Evolutionary conservation across 805 yeast genomes (phyloP).

Genomic region (Spathaspora gorwiae): DNA sequence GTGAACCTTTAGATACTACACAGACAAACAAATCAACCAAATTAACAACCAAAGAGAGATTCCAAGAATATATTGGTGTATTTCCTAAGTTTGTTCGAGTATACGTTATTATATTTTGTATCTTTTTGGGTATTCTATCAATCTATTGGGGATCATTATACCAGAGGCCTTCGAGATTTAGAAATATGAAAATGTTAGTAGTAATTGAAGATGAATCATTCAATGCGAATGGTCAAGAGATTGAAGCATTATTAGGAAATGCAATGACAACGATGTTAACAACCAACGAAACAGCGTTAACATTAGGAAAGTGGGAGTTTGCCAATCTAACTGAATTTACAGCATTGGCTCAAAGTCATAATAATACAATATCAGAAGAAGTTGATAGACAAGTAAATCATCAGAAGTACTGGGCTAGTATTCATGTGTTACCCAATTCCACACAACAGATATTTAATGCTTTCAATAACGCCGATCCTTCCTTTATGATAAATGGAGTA

Average conservation of each 20-base stretch:
- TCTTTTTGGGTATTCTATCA: slow-evolving; percentile 27
- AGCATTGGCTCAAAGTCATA: slow-evolving; percentile 12
- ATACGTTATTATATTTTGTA: slow-evolving; percentile 15
- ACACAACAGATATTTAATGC: slow-evolving; percentile 19
- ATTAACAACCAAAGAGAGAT: slow-evolving; percentile 3
- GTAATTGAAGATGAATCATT: slow-evolving; percentile 25
- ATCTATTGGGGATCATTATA: slow-evolving; percentile 35
- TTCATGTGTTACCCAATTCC: slow-evolving; percentile 21
- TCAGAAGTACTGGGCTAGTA: slow-evolving; percentile 27
- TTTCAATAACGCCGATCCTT: slow-evolving; percentile 1
- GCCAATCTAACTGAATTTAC: slow-evolving; percentile 11
- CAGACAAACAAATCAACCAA: background rate
- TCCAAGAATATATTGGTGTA: slow-evolving; percentile 2
- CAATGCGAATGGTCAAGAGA: slow-evolving; percentile 13
- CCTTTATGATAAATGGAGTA: slow-evolving; percentile 11
- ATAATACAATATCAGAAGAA: slow-evolving; percentile 16
- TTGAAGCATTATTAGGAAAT: slow-evolving; percentile 15
- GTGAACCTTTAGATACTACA: background rate
- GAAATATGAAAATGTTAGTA: slow-evolving; percentile 27
- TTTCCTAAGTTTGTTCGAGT: slow-evolving; percentile 12
- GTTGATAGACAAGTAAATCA: slow-evolving; percentile 19
- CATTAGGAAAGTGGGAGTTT: slow-evolving; percentile 17
- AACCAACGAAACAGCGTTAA: slow-evolving; percentile 5
- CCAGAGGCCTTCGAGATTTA: slow-evolving; percentile 20
- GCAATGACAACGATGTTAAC: slow-evolving; percentile 15